Evolutionary conservation across 495 filamentous ascomycete genomes (phyloP).

Genomic region (Penicillium psychrofluorescens): DNA sequence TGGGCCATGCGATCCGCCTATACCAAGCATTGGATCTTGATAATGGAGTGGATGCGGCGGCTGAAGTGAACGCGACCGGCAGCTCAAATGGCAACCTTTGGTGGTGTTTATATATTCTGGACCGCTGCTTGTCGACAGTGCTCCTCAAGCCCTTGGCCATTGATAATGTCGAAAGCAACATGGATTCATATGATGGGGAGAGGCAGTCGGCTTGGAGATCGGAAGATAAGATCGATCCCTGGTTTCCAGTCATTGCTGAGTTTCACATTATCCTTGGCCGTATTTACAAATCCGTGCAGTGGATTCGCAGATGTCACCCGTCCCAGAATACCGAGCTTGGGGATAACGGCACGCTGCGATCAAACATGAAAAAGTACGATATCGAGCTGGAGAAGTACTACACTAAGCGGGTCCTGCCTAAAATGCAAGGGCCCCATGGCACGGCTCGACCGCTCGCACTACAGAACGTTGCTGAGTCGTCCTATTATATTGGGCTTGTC

Average conservation of each 20-base stretch:
- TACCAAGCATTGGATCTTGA: slow-evolving; percentile 10
- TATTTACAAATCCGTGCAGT: slow-evolving; percentile 5
- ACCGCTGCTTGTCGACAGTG: slow-evolving; percentile 10
- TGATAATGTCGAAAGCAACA: slow-evolving; percentile 9
- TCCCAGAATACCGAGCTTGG: not conserved
- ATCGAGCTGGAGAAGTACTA: slow-evolving; percentile 6
- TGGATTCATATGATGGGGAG: not conserved
- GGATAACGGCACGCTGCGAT: not conserved
- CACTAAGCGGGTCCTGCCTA: slow-evolving; percentile 3
- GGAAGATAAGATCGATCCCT: slow-evolving; percentile 1
- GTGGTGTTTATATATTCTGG: slow-evolving; percentile 14
- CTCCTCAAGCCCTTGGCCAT: slow-evolving; percentile 11
- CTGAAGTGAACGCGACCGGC: not conserved
- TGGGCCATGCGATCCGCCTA: slow-evolving; percentile 11
- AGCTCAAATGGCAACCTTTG: slow-evolving; percentile 6
- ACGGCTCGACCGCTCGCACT: not conserved
- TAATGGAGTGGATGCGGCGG: not conserved
- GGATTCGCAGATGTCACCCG: slow-evolving; percentile 3
- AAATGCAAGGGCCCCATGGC: not conserved
- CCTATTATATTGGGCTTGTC: slow-evolving; percentile 5
- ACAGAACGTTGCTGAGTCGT: slow-evolving; percentile 6
- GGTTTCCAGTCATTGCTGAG: slow-evolving; percentile 6
- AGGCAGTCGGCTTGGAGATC: not conserved
- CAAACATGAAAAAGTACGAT: slow-evolving; percentile 4
- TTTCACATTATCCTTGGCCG: slow-evolving; percentile 7